phyloP scores from a whole-genome alignment of 306 rosid species.

The Alnus glutinosa region DNA sequence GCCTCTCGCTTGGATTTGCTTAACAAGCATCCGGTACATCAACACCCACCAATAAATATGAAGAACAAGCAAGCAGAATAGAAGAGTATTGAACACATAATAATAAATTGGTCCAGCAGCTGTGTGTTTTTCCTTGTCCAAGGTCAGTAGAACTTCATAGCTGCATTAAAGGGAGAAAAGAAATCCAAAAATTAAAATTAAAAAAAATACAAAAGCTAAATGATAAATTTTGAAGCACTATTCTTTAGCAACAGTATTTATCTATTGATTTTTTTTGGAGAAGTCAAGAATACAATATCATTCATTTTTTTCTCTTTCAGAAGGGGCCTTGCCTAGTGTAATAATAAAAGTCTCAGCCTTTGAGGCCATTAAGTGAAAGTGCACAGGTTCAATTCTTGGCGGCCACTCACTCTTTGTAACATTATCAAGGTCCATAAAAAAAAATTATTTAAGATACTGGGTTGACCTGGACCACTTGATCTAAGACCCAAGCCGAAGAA shows the following conservation, averaged over 20 bases:
- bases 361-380: neutral
- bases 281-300: neutral
- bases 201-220: neutral
- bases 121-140: constrained; percentile 56
- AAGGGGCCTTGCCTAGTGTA: neutral
- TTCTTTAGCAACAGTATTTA: constrained; percentile 2
- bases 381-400: neutral
- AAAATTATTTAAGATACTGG: neutral
- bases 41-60: constrained; percentile 95
- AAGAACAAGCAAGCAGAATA: constrained; percentile 70
- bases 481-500: constrained; percentile 9
- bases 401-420: neutral
- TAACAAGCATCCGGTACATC: constrained; percentile 87
- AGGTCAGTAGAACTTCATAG: constrained; percentile 63
- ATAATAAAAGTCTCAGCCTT: neutral
- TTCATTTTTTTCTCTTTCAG: no score
- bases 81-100: constrained; percentile 82
- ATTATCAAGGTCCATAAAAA: neutral
- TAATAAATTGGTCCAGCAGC: constrained; percentile 71
- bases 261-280: neutral
- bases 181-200: neutral
- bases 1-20: constrained; percentile 85
- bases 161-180: constrained; percentile 52
- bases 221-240: neutral
- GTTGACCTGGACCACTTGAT: constrained; percentile 12